These are phyloP conservation scores for Auricularia sp. DNA, from an alignment of 768 basidiomycete species.

Conservation along the genomic window DNA sequence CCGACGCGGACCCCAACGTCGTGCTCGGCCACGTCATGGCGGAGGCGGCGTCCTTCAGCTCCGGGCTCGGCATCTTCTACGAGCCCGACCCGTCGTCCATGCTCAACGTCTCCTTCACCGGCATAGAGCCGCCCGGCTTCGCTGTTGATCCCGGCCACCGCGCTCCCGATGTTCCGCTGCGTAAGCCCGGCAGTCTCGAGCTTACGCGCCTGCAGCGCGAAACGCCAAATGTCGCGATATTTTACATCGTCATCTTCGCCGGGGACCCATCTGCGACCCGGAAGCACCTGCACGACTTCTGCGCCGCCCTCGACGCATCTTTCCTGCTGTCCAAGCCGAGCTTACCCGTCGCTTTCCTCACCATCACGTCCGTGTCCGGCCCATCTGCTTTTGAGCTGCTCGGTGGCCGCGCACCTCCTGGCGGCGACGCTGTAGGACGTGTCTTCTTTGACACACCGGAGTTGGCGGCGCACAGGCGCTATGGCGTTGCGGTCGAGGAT, in stretches of 20 bases:
- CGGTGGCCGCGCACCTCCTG: not conserved
- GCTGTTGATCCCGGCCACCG: constrained; percentile 9
- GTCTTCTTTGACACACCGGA: constrained; percentile 8
- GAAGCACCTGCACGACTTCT: constrained; percentile 4
- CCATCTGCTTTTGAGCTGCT: constrained; percentile 3
- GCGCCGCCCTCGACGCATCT: constrained; percentile 3
- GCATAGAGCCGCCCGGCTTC: not conserved
- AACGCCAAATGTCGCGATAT: constrained; percentile 10
- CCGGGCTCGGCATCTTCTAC: constrained; percentile 14
- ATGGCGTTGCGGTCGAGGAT: constrained; percentile 10
- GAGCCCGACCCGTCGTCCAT: not conserved
- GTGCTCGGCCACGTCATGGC: constrained; percentile 10
- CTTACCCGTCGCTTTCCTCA: not conserved
- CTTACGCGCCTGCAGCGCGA: constrained; percentile 8
- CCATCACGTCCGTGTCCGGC: not conserved
- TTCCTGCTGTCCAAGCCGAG: not conserved
- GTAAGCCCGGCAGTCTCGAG: constrained; percentile 8
- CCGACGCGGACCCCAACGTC: constrained; percentile 8
- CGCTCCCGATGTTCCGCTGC: constrained; percentile 10
- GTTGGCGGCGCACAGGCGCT: constrained; percentile 8
- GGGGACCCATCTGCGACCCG: constrained; percentile 8
- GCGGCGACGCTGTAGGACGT: constrained; percentile 5
- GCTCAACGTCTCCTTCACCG: no score
- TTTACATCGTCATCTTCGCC: constrained; percentile 12
- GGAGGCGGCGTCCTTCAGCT: constrained; percentile 11